Percentiles rank a stretch among this genome's conserved stretches.
These are phyloP conservation scores for Acanthamoeba triangularis DNA, from an alignment of 208 protist species.

Conservation along the genomic window DNA sequence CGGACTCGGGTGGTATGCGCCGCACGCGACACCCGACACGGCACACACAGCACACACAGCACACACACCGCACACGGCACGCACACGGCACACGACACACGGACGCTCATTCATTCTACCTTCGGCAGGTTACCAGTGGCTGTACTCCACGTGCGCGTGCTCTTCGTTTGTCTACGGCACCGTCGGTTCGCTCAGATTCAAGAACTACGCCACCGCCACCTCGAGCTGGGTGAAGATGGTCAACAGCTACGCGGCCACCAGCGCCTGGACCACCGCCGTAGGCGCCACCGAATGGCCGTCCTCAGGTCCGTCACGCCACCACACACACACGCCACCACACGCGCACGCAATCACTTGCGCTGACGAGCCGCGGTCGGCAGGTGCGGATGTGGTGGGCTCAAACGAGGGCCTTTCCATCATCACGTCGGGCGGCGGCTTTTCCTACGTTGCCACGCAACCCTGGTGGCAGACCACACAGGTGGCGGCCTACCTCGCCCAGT, in stretches of 20 bases:
- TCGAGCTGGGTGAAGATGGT: background rate
- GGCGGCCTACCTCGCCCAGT: conserved; percentile 15
- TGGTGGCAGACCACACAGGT: conserved; percentile 57
- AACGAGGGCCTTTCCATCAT: background rate
- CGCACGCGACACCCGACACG: no score
- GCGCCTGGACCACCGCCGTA: background rate
- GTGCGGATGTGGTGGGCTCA: background rate
- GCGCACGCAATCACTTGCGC: background rate
- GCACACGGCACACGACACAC: no score
- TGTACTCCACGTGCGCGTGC: background rate
- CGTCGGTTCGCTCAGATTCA: background rate
- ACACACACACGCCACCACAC: background rate
- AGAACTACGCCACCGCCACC: background rate
- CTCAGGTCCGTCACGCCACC: background rate
- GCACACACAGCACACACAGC: no score
- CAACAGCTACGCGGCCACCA: background rate
- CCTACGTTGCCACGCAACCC: background rate
- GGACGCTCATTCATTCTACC: no score
- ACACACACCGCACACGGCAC: no score
- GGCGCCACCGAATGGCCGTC: background rate
- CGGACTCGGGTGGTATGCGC: background rate
- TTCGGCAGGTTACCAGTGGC: background rate
- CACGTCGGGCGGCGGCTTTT: conserved; percentile 81
- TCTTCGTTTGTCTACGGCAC: background rate
- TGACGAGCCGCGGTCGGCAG: background rate